These are phyloP conservation scores for Globisporangium cystogenes DNA, from an alignment of 352 stramenopile genomes.

Conservation along the genomic window DNA sequence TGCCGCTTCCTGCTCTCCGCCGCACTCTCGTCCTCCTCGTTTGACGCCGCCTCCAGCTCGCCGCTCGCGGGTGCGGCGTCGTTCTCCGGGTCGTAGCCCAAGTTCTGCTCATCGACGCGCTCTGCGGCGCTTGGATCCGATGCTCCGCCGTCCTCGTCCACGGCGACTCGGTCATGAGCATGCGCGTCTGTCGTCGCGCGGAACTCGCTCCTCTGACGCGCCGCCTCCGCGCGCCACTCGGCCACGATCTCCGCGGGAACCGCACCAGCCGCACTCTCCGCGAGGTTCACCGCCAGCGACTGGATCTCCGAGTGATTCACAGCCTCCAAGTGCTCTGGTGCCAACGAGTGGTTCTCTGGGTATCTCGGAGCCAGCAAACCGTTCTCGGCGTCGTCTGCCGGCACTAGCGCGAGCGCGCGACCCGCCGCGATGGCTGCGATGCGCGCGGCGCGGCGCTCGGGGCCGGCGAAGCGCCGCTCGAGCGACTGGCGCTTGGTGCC, in stretches of 20 bases:
- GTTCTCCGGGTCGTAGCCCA: too few relatives aligned
- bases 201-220: neutral
- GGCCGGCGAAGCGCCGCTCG: neutral
- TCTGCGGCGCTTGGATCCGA: too few relatives aligned
- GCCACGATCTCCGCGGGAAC: neutral
- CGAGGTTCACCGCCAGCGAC: neutral
- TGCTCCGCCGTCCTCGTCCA: neutral
- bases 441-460: too few relatives aligned
- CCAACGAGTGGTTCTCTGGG: too few relatives aligned
- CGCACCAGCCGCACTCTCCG: neutral
- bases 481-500: constrained; percentile 2
- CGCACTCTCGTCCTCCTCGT: neutral
- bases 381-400: neutral
- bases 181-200: neutral
- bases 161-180: too few relatives aligned
- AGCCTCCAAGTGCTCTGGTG: too few relatives aligned
- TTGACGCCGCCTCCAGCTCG: neutral
- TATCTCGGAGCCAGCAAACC: too few relatives aligned
- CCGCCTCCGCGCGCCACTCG: neutral
- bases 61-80: neutral
- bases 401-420: neutral
- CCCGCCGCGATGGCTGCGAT: neutral
- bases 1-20: neutral
- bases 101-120: too few relatives aligned
- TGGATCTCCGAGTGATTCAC: too few relatives aligned